A percentile compares a stretch with the other conserved stretches of the same genome.
Conservation (phyloP, 208 protist genomes). For the Trypanosoma lewisi region DNA sequence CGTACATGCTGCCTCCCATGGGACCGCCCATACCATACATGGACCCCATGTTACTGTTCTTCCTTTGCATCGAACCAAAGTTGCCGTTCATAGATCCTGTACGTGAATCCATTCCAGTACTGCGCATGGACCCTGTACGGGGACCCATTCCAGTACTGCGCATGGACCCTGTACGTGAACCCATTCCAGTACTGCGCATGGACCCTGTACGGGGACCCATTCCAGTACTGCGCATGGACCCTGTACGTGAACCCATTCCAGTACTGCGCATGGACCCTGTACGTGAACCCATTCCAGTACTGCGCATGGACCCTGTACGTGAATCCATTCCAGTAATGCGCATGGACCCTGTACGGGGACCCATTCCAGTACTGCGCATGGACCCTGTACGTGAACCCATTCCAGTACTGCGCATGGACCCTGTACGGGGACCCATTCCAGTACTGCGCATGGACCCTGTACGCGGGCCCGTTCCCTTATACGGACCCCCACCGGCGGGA, state of each 20-base stretch:
- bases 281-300: no score
- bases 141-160: slow-evolving; percentile 8
- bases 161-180: slow-evolving; percentile 27
- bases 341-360: no score
- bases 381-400: neutral
- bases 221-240: no score
- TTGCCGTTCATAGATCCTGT: slow-evolving; percentile 12
- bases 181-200: no score
- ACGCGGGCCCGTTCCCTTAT: slow-evolving; percentile 20
- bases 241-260: no score
- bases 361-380: no score
- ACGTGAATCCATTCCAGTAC: neutral
- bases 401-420: neutral
- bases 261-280: no score
- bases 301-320: no score
- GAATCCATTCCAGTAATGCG: no score
- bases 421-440: neutral
- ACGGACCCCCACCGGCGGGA: neutral
- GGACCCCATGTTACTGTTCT: slow-evolving; percentile 7
- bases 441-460: slow-evolving; percentile 26
- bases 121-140: neutral
- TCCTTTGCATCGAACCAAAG: slow-evolving; percentile 20
- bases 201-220: no score
- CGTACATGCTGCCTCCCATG: neutral
- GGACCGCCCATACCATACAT: slow-evolving; percentile 1